A percentile compares a stretch with the other conserved stretches of the same genome.
Conservation (phyloP, 495 filamentous ascomycete species). For the Tricharina praecox region DNA sequence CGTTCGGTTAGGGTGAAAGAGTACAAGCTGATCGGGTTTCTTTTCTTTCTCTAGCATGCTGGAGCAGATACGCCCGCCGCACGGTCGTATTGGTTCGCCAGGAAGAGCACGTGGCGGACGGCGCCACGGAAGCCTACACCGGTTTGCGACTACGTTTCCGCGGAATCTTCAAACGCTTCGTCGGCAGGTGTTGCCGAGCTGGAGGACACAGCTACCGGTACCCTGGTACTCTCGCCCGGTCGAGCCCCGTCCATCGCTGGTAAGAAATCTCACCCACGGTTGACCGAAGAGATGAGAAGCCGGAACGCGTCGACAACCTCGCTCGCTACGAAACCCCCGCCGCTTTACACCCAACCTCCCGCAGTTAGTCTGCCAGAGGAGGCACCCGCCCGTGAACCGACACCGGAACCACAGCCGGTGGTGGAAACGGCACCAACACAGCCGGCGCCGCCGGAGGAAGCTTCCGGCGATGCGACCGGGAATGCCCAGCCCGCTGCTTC, state of each 20-base stretch:
- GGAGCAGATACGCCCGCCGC: background rate
- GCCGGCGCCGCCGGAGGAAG: background rate
- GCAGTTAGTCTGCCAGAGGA: background rate
- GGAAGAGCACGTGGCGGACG: constrained; percentile 6
- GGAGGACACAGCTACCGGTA: background rate
- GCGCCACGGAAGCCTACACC: background rate
- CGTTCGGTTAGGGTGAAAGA: background rate
- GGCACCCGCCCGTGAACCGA: background rate
- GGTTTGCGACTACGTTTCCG: background rate
- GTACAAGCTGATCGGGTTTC: background rate
- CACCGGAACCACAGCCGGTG: background rate
- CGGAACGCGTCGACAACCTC: background rate
- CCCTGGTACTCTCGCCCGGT: background rate
- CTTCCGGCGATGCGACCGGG: background rate
- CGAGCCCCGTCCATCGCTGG: background rate
- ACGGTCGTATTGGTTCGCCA: constrained; percentile 1
- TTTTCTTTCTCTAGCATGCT: background rate
- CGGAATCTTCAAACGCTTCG: background rate
- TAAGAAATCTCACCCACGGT: background rate
- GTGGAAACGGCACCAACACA: background rate
- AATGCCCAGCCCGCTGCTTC: background rate
- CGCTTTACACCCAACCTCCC: background rate
- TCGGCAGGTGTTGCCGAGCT: too few species aligned
- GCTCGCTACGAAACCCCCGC: background rate
- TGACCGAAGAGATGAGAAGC: background rate